Evolutionary conservation across 1,139 yeast genomes (phyloP).

Genomic region (Yamadazyma atmosphaerica): DNA sequence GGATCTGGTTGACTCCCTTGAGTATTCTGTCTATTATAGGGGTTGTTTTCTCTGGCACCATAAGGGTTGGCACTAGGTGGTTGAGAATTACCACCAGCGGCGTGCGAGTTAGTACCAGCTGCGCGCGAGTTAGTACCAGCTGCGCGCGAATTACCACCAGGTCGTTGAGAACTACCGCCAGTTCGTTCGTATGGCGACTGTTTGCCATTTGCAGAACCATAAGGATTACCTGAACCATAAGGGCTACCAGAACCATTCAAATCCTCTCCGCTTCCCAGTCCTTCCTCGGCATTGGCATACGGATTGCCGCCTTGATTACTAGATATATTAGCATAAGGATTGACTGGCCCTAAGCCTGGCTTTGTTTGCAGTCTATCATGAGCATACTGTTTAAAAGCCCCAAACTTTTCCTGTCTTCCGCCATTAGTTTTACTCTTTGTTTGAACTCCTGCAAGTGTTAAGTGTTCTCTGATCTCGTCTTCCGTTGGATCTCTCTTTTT

Average conservation of each 20-base stretch:
- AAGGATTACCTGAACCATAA: background rate
- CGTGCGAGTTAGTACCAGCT: too few relatives aligned
- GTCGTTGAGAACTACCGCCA: too few relatives aligned
- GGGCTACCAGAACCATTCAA: slow-evolving; percentile 1
- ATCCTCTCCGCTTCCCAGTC: background rate
- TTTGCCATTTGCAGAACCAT: background rate
- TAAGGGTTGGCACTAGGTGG: slow-evolving; percentile 7
- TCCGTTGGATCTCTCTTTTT: slow-evolving; percentile 64
- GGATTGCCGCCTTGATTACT: slow-evolving; percentile 24
- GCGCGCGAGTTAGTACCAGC: too few relatives aligned
- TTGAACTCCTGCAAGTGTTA: slow-evolving; percentile 54
- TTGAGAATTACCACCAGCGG: slow-evolving; percentile 16
- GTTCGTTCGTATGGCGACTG: too few relatives aligned
- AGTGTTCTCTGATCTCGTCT: slow-evolving; percentile 50
- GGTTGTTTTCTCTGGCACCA: slow-evolving; percentile 1
- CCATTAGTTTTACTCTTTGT: slow-evolving; percentile 39
- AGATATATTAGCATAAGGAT: slow-evolving; percentile 44
- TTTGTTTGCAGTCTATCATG: slow-evolving; percentile 42
- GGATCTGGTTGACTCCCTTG: background rate
- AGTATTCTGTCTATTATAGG: background rate
- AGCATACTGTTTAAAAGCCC: slow-evolving; percentile 65
- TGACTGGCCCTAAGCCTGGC: slow-evolving; percentile 49
- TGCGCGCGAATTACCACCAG: too few relatives aligned
- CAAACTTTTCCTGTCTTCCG: slow-evolving; percentile 54
- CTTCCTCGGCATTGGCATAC: slow-evolving; percentile 20